Evolutionary conservation across 768 basidiomycete species (phyloP), one percentile per base, ranked within the genome.

Genomic region (Sutorius australiensis): DNA sequence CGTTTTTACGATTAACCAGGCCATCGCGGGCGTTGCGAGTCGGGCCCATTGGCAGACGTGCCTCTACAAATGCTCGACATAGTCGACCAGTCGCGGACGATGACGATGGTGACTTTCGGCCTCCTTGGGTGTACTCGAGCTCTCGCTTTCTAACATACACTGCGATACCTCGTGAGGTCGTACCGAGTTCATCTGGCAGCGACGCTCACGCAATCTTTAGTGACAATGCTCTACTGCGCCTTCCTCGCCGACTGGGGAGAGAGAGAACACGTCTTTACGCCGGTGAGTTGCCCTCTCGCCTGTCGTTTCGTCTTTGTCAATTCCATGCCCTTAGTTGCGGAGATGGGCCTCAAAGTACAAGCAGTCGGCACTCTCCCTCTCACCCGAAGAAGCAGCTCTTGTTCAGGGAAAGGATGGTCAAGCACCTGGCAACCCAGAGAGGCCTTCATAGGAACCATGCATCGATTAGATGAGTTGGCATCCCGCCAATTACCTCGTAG

Each of bases 171-270:
- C 67, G 85, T 83, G 66, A 56, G 75, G 41, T 50, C 31, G 14
- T 24, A 55, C 40, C n/a, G 30, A 54, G 41, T 24, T 17, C 19
- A 9, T 44, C 24, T 34, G 3, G 30, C 33, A 7, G 30, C 37
- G 36, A 48, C 9, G 16, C 48, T 55, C 38, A 66, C 32, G 0
- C 46, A 36, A 27, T n/a, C 13, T 54, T 39, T 57, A 87, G 85
- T 72, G 21, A 70, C 77, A n/a, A 63, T 74, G 14, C 36, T 81
- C 4, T 88, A 87, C 56, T 76, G 76, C 3, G 71, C 83, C 19
- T 83, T 88, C 63, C 67, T 83, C 51, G 78, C 80, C 46, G 84
- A 88, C 64, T 87, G 80, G 66, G 86, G 86, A 4, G 81, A 84
- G n/a, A 72, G 75, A 43, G 86, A 88, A 21, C 85, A 88, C 64